These are phyloP conservation scores for Colletotrichum somersetense DNA, from an alignment of 2,329 filamentous ascomycete genomes.

Conservation along the genomic window DNA sequence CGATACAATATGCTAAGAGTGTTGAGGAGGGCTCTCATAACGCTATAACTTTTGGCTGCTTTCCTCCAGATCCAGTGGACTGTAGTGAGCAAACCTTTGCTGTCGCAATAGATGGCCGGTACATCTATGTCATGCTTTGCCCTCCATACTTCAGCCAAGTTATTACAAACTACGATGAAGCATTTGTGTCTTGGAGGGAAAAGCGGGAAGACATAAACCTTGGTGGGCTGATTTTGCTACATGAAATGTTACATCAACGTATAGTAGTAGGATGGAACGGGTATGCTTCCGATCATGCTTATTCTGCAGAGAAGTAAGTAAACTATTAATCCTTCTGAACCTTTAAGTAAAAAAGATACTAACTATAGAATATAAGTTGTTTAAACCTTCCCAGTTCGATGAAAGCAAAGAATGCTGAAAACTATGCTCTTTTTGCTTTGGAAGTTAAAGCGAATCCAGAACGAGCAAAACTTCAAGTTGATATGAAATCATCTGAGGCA, in stretches of 20 bases:
- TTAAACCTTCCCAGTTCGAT: neutral
- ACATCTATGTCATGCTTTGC: neutral
- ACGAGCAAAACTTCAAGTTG: neutral
- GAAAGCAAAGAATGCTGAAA: neutral
- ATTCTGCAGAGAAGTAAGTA: rapidly evolving
- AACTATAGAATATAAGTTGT: neutral
- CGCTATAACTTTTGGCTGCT: neutral
- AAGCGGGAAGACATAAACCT: neutral
- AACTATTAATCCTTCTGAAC: neutral
- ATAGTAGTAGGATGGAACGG: neutral
- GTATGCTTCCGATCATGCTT: neutral
- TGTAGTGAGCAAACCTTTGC: neutral
- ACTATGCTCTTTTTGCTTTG: neutral
- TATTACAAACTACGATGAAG: neutral
- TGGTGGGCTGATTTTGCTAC: neutral
- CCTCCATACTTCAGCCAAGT: neutral
- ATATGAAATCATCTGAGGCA: neutral
- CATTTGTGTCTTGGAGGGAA: neutral
- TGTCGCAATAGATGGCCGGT: too few species aligned
- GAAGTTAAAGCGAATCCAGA: neutral
- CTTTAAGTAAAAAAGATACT: neutral
- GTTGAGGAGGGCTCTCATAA: neutral
- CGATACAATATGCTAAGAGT: neutral
- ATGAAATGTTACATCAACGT: neutral
- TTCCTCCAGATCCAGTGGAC: neutral